These are phyloP conservation scores for Panaeolus papilionaceus DNA, from an alignment of 768 basidiomycete genomes.

Conservation along the genomic window DNA sequence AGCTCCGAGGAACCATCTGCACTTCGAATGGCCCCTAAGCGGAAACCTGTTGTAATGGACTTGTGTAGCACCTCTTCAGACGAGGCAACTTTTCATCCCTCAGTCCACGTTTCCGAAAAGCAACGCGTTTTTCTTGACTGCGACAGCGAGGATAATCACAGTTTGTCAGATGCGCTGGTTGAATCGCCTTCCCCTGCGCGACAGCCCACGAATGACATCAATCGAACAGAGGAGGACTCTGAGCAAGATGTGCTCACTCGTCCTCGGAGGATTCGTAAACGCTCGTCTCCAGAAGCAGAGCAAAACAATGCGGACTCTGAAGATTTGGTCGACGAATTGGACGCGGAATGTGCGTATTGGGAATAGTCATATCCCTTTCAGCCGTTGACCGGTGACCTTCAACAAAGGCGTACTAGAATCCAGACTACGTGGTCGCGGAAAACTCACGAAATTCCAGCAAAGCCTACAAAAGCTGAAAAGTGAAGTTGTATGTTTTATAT, in stretches of 20 bases:
- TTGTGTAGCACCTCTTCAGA: neutral
- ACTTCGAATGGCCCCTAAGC: neutral
- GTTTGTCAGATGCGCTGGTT: neutral
- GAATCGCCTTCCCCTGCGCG: neutral
- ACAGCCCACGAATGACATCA: neutral
- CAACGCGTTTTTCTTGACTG: neutral
- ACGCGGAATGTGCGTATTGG: constrained; percentile 57
- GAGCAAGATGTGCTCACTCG: neutral
- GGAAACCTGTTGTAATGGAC: neutral
- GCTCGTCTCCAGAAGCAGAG: constrained; percentile 19
- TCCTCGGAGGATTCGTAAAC: constrained; percentile 10
- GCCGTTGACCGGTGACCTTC: neutral
- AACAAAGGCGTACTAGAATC: constrained; percentile 63
- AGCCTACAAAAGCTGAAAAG: constrained; percentile 73
- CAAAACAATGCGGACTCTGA: constrained; percentile 21
- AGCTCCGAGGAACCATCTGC: constrained; percentile 9
- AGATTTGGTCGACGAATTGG: constrained; percentile 49
- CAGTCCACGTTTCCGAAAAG: neutral
- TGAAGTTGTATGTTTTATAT: constrained; percentile 36
- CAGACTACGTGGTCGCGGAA: constrained; percentile 67
- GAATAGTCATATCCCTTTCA: constrained; percentile 6
- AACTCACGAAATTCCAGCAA: constrained; percentile 63
- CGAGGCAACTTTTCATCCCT: neutral
- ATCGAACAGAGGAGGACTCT: neutral
- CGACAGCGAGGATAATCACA: neutral